A percentile compares a stretch with the other conserved stretches of the same genome.
phyloP scores from a whole-genome alignment of 805 yeast species.

The Lipomyces mesembrius region DNA sequence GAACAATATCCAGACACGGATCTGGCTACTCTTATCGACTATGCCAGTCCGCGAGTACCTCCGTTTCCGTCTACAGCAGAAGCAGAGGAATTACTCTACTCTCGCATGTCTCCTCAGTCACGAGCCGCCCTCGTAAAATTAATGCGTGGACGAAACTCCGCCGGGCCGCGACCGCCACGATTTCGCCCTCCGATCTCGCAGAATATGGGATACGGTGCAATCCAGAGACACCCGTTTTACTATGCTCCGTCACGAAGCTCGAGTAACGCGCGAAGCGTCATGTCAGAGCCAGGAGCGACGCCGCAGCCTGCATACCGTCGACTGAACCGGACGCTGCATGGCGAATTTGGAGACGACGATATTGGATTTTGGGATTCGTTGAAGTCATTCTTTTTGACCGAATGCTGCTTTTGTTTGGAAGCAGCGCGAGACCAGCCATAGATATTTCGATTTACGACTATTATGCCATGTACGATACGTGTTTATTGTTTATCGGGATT shows the following conservation, averaged over 20 bases:
- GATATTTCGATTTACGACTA: neutral
- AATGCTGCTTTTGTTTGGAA: constrained; percentile 31
- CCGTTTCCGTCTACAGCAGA: constrained; percentile 37
- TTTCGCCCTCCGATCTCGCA: constrained; percentile 38
- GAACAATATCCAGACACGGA: constrained; percentile 18
- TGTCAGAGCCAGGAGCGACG: constrained; percentile 22
- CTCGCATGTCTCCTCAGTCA: constrained; percentile 37
- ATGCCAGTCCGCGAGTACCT: constrained; percentile 36
- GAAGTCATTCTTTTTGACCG: constrained; percentile 26
- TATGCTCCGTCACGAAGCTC: constrained; percentile 19
- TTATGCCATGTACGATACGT: neutral
- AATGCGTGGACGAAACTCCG: constrained; percentile 32
- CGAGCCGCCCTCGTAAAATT: constrained; percentile 35
- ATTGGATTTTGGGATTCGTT: constrained; percentile 32
- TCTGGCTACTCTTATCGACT: constrained; percentile 32
- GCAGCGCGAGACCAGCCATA: constrained; percentile 1
- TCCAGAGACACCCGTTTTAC: constrained; percentile 36
- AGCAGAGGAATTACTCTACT: constrained; percentile 35
- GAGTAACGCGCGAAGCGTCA: constrained; percentile 19
- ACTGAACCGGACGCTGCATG: constrained; percentile 6
- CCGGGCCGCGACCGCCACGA: constrained; percentile 32
- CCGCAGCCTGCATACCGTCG: constrained; percentile 22
- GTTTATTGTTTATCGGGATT: neutral
- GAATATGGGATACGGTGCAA: constrained; percentile 38
- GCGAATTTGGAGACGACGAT: constrained; percentile 29